Percentiles rank a stretch among this genome's conserved stretches.
Evolutionary conservation across 148 eudicot species (phyloP).

Genomic region (Oxyria digyna): DNA sequence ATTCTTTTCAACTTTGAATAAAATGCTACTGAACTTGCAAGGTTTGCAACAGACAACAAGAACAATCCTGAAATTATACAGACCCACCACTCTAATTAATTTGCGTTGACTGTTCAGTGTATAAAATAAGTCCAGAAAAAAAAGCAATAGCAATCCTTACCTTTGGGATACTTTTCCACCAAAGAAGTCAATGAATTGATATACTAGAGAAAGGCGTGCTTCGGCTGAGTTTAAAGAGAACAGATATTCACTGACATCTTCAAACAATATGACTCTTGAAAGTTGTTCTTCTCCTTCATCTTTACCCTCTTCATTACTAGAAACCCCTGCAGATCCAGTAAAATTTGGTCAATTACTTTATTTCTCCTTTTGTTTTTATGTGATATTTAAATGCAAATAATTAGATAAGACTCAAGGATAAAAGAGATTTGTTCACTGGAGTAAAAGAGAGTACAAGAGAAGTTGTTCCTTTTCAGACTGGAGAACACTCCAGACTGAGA

Average conservation of each 20-base stretch:
- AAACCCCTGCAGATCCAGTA: constrained; percentile 20
- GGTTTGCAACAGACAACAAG: neutral
- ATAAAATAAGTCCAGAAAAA: neutral
- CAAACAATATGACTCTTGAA: constrained; percentile 58
- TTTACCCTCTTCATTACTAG: constrained; percentile 24
- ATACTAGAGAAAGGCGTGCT: constrained; percentile 62
- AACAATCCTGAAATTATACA: neutral
- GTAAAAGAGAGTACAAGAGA: too few species aligned
- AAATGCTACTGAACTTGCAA: neutral
- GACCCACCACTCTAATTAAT: neutral
- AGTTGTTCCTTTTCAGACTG: too few species aligned
- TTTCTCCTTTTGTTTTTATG: neutral
- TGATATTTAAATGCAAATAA: neutral
- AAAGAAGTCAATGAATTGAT: constrained; percentile 81
- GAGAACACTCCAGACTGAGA: neutral
- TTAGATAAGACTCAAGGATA: neutral
- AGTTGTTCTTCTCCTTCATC: constrained; percentile 69
- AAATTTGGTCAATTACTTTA: neutral
- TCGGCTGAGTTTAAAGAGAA: constrained; percentile 66
- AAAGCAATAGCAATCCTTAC: constrained; percentile 30
- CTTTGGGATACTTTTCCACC: constrained; percentile 65
- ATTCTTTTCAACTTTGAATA: neutral
- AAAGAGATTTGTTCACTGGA: neutral
- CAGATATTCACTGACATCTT: constrained; percentile 67
- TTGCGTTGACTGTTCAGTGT: neutral